These are phyloP conservation scores for Pythium insidiosum DNA, from an alignment of 352 stramenopile species.

Conservation along the genomic window DNA sequence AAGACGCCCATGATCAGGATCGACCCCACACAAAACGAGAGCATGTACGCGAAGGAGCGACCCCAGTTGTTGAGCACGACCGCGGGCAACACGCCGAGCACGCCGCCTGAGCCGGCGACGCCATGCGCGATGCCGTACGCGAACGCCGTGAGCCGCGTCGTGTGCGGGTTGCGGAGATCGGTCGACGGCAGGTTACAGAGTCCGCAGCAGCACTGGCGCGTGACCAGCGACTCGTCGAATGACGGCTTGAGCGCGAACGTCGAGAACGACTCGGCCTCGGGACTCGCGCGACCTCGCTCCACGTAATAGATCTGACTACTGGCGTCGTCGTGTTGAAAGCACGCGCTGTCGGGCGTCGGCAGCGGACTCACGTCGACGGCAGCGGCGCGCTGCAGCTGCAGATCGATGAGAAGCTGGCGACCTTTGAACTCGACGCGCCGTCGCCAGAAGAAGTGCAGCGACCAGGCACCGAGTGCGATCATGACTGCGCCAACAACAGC, in stretches of 20 bases:
- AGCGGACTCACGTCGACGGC: neutral
- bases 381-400: neutral
- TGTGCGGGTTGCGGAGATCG: slow-evolving; percentile 33
- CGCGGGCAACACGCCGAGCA: slow-evolving; percentile 64
- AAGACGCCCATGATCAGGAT: slow-evolving; percentile 78
- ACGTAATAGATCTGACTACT: neutral
- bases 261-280: neutral
- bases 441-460: slow-evolving; percentile 26
- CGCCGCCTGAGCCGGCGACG: slow-evolving; percentile 32
- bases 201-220: slow-evolving; percentile 29
- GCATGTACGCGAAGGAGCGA: slow-evolving; percentile 47
- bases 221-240: slow-evolving; percentile 26
- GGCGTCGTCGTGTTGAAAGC: slow-evolving; percentile 8
- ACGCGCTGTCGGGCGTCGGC: slow-evolving; percentile 2
- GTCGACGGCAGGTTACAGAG: slow-evolving; percentile 26
- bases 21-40: slow-evolving; percentile 59
- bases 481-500: slow-evolving; percentile 52
- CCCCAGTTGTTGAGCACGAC: slow-evolving; percentile 46
- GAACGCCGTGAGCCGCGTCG: slow-evolving; percentile 32
- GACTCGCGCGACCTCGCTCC: neutral
- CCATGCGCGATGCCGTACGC: slow-evolving; percentile 64
- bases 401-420: neutral
- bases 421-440: slow-evolving; percentile 25
- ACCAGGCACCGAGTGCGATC: slow-evolving; percentile 37
- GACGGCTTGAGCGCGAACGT: slow-evolving; percentile 13